These are phyloP conservation scores for Eucalyptus regnans DNA, from an alignment of 345 rosid species.

Conservation along the genomic window DNA sequence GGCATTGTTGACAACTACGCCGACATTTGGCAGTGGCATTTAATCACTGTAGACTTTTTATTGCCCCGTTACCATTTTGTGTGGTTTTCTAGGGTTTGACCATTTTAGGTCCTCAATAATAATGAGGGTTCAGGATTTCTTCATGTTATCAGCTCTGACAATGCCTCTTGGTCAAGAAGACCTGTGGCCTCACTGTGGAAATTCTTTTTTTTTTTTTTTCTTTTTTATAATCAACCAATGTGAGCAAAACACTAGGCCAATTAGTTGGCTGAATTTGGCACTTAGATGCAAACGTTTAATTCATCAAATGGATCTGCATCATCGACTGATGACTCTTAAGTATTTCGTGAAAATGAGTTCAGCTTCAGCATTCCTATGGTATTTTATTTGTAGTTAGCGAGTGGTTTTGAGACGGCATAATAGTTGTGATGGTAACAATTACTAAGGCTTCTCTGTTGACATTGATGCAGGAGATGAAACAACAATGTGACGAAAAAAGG, in stretches of 20 bases:
- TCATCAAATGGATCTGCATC: not conserved
- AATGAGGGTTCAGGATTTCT: not conserved
- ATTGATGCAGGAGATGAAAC: conserved; percentile 85
- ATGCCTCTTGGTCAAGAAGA: not conserved
- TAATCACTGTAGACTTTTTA: not conserved
- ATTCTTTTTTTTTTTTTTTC: not conserved
- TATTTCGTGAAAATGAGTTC: not conserved
- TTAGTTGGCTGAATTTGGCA: not conserved
- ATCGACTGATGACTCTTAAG: not conserved
- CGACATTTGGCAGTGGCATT: not conserved
- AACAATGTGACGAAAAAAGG: conserved; percentile 94
- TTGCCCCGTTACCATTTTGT: not conserved
- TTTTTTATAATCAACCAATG: not conserved
- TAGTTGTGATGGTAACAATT: not conserved
- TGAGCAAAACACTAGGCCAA: not conserved
- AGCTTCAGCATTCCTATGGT: not conserved
- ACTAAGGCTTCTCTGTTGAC: not conserved
- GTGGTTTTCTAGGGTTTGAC: not conserved
- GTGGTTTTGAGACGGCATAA: not conserved
- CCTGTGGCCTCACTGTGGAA: not conserved
- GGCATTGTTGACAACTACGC: not conserved
- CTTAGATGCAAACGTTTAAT: not conserved
- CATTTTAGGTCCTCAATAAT: not conserved
- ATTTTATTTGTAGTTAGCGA: not conserved
- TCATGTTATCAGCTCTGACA: not conserved